A percentile compares a stretch with the other conserved stretches of the same genome.
These are phyloP conservation scores for Thelonectria discophora DNA, from an alignment of 2,329 filamentous ascomycete genomes.

Conservation along the genomic window DNA sequence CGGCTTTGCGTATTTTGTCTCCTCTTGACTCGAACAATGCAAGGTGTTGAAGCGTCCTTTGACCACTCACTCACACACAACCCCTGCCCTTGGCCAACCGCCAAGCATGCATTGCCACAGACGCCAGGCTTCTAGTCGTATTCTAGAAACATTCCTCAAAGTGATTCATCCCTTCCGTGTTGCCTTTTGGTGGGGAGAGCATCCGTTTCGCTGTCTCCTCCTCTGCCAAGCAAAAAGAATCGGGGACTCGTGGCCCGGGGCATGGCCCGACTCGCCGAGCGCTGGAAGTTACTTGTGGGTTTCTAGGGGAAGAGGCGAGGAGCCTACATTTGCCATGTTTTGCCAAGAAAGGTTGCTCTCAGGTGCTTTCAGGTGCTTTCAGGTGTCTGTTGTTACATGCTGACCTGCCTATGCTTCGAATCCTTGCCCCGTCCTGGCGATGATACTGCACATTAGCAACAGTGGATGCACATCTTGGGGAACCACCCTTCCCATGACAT, in stretches of 20 bases:
- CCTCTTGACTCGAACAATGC: neutral
- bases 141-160: slow-evolving; percentile 35
- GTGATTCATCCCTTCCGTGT: too few species aligned
- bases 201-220: neutral
- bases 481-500: slow-evolving; percentile 4
- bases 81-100: slow-evolving; percentile 10
- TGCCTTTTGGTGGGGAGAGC: slow-evolving; percentile 1
- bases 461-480: neutral
- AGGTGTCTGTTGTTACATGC: too few species aligned
- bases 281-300: neutral
- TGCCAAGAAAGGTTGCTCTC: slow-evolving; percentile 9
- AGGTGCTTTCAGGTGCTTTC: neutral
- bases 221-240: slow-evolving; percentile 9
- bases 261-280: slow-evolving; percentile 26
- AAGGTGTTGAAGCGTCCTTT: neutral
- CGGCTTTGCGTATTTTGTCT: neutral
- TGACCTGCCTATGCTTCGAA: too few species aligned
- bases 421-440: neutral
- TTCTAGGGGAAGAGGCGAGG: neutral
- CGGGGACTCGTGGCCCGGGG: slow-evolving; percentile 4
- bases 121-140: slow-evolving; percentile 30
- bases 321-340: neutral
- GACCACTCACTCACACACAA: neutral
- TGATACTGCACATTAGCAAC: neutral
- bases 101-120: too few species aligned